phyloP scores from a whole-genome alignment of 306 rosid genomes.

The Castanea sativa region DNA sequence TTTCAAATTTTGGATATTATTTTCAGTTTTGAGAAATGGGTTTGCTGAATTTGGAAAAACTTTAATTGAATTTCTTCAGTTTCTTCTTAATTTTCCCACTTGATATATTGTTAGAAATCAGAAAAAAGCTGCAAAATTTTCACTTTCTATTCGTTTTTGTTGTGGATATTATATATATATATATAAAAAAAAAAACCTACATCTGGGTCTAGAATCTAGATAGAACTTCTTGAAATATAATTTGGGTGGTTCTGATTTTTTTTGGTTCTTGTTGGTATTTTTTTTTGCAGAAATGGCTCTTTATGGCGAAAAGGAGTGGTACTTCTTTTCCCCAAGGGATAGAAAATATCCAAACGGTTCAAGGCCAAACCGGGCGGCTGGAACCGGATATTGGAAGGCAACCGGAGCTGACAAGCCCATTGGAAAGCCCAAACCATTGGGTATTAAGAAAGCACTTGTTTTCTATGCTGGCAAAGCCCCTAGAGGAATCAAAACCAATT shows the following conservation, averaged over 20 bases:
- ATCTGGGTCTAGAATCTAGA: background rate
- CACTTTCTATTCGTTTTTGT: no score
- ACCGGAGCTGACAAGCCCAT: constrained; percentile 97
- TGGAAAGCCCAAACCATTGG: constrained; percentile 74
- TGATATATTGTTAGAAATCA: no score
- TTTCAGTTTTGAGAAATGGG: background rate
- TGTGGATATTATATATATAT: no score
- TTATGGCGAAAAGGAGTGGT: constrained; percentile 93
- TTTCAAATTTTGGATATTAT: background rate
- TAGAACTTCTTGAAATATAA: background rate
- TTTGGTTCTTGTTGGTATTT: background rate
- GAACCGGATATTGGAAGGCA: constrained; percentile 92
- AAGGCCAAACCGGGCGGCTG: constrained; percentile 88
- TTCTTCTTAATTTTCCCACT: no score
- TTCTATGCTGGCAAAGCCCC: constrained; percentile 95
- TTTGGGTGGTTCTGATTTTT: background rate
- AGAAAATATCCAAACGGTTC: constrained; percentile 95
- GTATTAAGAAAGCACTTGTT: constrained; percentile 86
- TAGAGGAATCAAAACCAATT: constrained; percentile 77
- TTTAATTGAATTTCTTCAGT: background rate
- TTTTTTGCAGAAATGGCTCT: constrained; percentile 50
- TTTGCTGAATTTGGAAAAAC: background rate
- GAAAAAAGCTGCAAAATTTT: no score
- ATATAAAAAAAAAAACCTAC: no score
- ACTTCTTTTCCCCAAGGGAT: constrained; percentile 91